These are phyloP conservation scores for Ceratocystis variospora DNA, from an alignment of 2,329 filamentous ascomycete species.

Conservation along the genomic window DNA sequence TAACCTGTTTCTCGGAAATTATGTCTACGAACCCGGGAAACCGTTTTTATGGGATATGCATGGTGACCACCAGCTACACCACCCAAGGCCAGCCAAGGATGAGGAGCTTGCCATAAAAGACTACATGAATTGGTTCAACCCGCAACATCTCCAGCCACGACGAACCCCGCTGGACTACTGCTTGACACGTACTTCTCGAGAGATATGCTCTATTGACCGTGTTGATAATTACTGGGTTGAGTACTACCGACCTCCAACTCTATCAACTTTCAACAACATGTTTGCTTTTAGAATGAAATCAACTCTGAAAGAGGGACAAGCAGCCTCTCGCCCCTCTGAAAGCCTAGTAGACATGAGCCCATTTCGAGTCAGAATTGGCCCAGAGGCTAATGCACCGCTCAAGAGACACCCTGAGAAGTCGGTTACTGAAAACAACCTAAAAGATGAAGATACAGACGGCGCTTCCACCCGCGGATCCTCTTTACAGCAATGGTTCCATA, in stretches of 20 bases:
- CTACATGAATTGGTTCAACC: constrained; percentile 85
- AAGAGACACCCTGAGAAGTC: constrained; percentile 40
- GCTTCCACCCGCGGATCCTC: constrained; percentile 35
- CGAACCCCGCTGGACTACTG: constrained; percentile 35
- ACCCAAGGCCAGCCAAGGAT: constrained; percentile 68
- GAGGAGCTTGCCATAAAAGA: constrained; percentile 42
- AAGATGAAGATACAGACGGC: constrained; percentile 31
- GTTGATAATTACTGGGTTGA: constrained; percentile 97
- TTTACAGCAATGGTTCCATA: constrained; percentile 45
- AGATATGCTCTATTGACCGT: constrained; percentile 35
- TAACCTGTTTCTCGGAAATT: constrained; percentile 93
- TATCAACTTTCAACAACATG: constrained; percentile 84
- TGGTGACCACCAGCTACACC: constrained; percentile 93
- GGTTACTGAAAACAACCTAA: constrained; percentile 49
- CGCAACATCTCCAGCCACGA: constrained; percentile 52
- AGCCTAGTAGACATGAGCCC: constrained; percentile 74
- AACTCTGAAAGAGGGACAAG: constrained; percentile 54
- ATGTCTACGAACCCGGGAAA: constrained; percentile 72
- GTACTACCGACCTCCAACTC: constrained; percentile 77
- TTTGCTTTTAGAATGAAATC: constrained; percentile 89
- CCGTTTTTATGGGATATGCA: constrained; percentile 95
- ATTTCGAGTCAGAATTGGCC: constrained; percentile 62
- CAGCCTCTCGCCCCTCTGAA: constrained; percentile 42
- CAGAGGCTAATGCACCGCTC: constrained; percentile 29
- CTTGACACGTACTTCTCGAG: neutral